Evolutionary conservation across 306 rosid genomes (phyloP), one percentile per base, ranked within the genome.

Genomic region (Albizia julibrissin): DNA sequence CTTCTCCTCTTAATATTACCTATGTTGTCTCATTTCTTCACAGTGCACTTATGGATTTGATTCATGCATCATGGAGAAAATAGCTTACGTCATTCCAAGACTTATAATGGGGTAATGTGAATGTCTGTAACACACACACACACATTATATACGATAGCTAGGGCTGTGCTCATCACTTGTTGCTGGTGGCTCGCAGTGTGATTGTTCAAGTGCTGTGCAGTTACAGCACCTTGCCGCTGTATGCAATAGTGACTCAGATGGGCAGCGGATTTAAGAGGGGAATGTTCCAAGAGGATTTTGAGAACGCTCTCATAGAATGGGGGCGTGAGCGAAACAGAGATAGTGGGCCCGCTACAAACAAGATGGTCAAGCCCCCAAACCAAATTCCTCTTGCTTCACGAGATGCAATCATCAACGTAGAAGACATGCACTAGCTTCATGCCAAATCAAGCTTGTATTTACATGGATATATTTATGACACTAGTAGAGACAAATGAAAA

Each of bases 161-260:
- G 19, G 6, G 19, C 22, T 50, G n/a, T 50, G 5, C 56, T 82
- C 75, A 69, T 80, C 80, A 84, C 40, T 76, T 49, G 39, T 68
- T 79, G 27, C 10, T 72, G 4, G 40, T 85, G 65, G 83, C 24
- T 16, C 59, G 89, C 93, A 90, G 99, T 40, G 87, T 79, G 71
- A 78, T 93, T 78, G 99, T 95, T 88, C 97, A 93, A 89, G 99
- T 95, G 61, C 96, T 95, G 21, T 93, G 99, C 90, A 95, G 99
- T 77, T 92, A 89, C 84, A 88, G 92, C 87, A 93, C 99, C 72
- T 85, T 95, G 80, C 99, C 98, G 19, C 76, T 93, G 59, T 95
- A 95, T 81, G 74, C 87, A 46, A 40, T 95, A 16, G 98, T 93
- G 44, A 93, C 96, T 34, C 97, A 92, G 99, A 93, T 95, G 99